Evolutionary conservation across 2,329 filamentous ascomycete species (phyloP).

Genomic region (Escovopsis sp.): DNA sequence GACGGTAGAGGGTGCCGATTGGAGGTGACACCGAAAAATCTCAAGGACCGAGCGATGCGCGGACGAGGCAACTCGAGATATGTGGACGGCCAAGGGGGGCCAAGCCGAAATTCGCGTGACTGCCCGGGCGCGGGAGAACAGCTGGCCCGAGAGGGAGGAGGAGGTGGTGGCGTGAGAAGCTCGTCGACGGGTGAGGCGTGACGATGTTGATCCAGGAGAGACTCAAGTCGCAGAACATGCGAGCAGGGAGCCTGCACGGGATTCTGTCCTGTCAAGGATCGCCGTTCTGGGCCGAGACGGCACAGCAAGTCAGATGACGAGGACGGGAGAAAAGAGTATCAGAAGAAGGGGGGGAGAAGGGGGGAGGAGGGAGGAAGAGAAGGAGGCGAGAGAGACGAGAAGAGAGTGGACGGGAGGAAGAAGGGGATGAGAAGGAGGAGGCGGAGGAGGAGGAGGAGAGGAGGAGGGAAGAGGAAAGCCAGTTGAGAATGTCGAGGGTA

Average conservation of each 20-base stretch:
- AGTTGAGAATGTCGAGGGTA: no score
- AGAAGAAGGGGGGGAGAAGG: not conserved
- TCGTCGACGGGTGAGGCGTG: slow-evolving; percentile 13
- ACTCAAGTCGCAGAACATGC: slow-evolving; percentile 7
- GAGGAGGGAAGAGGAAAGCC: no score
- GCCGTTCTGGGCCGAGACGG: no score
- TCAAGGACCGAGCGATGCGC: slow-evolving; percentile 8
- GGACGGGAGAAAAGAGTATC: slow-evolving; percentile 1
- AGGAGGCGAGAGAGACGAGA: not conserved
- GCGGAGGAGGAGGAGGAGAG: not conserved
- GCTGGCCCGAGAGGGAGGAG: slow-evolving; percentile 4
- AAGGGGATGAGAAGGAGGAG: no score
- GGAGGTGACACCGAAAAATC: slow-evolving; percentile 5
- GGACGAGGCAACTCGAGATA: slow-evolving; percentile 5
- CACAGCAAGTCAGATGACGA: not conserved
- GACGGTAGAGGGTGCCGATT: slow-evolving; percentile 15
- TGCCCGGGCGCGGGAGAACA: slow-evolving; percentile 8
- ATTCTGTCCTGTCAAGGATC: no score
- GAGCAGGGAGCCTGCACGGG: slow-evolving; percentile 4
- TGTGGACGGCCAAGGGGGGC: slow-evolving; percentile 8
- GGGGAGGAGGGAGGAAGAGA: not conserved
- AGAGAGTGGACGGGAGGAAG: no score
- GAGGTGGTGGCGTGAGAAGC: slow-evolving; percentile 7
- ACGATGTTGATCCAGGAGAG: slow-evolving; percentile 13
- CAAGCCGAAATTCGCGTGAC: slow-evolving; percentile 14